Evolutionary conservation across 805 yeast genomes (phyloP), one percentile per base, ranked within the genome.

Genomic region (Lachancea lanzarotensis): DNA sequence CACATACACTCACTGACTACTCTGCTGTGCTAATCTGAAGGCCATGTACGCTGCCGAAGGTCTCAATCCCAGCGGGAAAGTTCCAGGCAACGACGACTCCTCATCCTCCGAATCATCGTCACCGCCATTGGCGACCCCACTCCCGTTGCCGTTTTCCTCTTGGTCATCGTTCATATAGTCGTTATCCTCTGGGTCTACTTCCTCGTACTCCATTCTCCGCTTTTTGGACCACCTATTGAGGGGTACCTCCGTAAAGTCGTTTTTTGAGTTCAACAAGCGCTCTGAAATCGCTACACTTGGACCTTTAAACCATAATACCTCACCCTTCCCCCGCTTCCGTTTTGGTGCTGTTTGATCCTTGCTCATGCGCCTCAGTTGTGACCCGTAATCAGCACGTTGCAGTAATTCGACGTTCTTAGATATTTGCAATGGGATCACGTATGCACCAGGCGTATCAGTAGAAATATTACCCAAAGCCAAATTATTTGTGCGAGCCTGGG

Each of bases 31-130:
- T 29, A 29, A 13, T 29, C 31, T 78, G 75, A 75, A 80, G 1
- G 87, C 85, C 58, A 88, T 62, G 57, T 84, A 89, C 55, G 73
- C 72, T 2, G 88, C 86, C 42, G 84, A 76, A 56, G 87, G 95
- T 5, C 95, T 42, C 56, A 72, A 43, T 9, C 64, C 63, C 11
- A 51, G 40, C 7, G 57, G 48, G 42, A 55, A 58, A 8, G 64
- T 48, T 8, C 54, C 56, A 1, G 58, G 56, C 2, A 59, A 29
- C 8, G 42, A 30, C 7, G 52, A 51, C 17, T 42, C 47, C 40
- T 54, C 59, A 30, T 52, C 49, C 32, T 56, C 62, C 9, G 61
- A 46, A 40, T 54, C 62, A 18, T 52, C 52, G 22, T 48, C 54
- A 13, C 52, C 51, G 9, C 47, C 56, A 25, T 46, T 49, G 19